These are phyloP conservation scores for Pseudogymnoascus sp. DNA, from an alignment of 2,329 filamentous ascomycete genomes.

Conservation along the genomic window DNA sequence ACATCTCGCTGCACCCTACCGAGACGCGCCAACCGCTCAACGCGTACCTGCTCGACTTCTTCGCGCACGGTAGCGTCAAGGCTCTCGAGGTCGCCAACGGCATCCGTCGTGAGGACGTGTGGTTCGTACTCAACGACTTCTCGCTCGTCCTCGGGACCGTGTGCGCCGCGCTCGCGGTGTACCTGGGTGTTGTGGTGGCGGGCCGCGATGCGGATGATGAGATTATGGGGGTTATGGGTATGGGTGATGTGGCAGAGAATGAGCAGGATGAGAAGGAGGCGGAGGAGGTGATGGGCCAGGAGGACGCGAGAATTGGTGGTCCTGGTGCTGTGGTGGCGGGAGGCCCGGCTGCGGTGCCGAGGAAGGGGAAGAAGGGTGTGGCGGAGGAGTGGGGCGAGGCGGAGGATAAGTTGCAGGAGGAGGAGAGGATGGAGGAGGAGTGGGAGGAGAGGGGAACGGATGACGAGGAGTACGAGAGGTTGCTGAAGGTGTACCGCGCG, in stretches of 20 bases:
- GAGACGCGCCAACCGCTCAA: constrained; percentile 50
- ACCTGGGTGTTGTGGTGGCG: constrained; percentile 46
- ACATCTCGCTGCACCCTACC: constrained; percentile 54
- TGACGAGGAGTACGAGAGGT: constrained; percentile 36
- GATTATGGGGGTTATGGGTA: constrained; percentile 37
- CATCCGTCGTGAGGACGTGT: constrained; percentile 60
- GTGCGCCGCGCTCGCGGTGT: constrained; percentile 53
- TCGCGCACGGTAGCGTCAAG: constrained; percentile 60
- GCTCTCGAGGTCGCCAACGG: constrained; percentile 58
- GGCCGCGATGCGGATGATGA: constrained; percentile 39
- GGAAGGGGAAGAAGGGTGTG: constrained; percentile 34
- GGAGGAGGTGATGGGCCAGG: constrained; percentile 17
- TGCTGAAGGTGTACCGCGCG: constrained; percentile 51
- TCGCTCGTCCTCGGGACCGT: constrained; percentile 63
- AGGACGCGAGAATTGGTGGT: neutral
- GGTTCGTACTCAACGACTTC: constrained; percentile 66
- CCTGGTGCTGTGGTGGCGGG: neutral
- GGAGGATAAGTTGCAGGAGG: constrained; percentile 30
- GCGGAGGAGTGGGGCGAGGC: constrained; percentile 45
- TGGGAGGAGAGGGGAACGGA: constrained; percentile 26
- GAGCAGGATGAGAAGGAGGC: constrained; percentile 29
- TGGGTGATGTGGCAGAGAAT: constrained; percentile 42
- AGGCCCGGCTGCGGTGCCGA: neutral
- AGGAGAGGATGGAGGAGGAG: constrained; percentile 28
- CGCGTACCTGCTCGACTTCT: constrained; percentile 69